Conservation (phyloP, 2,329 filamentous ascomycete genomes). For the Trematosphaeria pertusa region DNA sequence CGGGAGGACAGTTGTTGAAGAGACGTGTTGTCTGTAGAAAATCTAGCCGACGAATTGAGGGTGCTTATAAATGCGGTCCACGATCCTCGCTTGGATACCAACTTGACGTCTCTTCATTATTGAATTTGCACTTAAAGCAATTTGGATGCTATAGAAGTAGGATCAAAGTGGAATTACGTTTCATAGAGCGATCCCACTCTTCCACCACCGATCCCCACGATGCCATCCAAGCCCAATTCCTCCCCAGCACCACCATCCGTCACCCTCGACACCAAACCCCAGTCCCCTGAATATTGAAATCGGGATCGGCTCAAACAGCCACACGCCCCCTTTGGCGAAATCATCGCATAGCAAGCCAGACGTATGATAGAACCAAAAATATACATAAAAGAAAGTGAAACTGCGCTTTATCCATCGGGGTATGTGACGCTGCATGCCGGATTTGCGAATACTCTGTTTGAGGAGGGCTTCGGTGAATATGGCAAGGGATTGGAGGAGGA, state of each 20-base stretch:
- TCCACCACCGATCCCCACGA: constrained; percentile 69
- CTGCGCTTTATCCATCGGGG: constrained; percentile 58
- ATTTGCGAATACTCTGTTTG: constrained; percentile 33
- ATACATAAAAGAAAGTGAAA: constrained; percentile 68
- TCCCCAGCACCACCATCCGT: constrained; percentile 73
- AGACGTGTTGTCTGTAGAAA: too few relatives aligned
- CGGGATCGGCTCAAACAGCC: constrained; percentile 83
- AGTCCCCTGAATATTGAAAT: constrained; percentile 72
- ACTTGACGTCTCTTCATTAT: too few relatives aligned
- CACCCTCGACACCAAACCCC: constrained; percentile 66
- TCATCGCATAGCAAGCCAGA: constrained; percentile 75
- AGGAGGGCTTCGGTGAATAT: constrained; percentile 62
- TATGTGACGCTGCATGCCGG: constrained; percentile 43
- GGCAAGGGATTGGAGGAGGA: constrained; percentile 72
- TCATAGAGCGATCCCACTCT: constrained; percentile 58
- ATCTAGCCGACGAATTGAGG: too few relatives aligned
- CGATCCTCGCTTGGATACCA: too few relatives aligned
- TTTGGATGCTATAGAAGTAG: too few relatives aligned
- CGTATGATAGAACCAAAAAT: constrained; percentile 73
- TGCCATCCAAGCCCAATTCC: constrained; percentile 64
- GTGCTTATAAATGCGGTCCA: too few relatives aligned
- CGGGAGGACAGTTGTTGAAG: too few relatives aligned
- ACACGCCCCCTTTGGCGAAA: constrained; percentile 74
- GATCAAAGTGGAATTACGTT: too few relatives aligned
- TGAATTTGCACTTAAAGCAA: too few relatives aligned